These are phyloP conservation scores for Penicillium sp. DNA, from an alignment of 2,329 filamentous ascomycete genomes.

Conservation along the genomic window DNA sequence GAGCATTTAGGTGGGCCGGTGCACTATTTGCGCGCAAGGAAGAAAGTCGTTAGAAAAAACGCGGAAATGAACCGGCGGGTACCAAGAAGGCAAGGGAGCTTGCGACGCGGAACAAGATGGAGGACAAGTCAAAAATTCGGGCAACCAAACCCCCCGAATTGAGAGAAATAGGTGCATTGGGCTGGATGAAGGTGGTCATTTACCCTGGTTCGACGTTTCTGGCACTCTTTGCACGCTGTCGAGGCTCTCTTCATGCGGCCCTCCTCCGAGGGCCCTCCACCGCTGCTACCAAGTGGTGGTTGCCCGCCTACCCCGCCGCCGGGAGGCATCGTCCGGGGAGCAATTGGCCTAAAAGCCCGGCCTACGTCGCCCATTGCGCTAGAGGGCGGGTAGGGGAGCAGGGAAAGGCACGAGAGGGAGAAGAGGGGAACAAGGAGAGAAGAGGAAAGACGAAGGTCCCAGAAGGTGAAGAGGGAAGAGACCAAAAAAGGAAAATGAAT, in stretches of 20 bases:
- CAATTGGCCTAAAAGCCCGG: constrained; percentile 35
- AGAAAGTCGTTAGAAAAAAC: constrained; percentile 13
- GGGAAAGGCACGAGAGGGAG: neutral
- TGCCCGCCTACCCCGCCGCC: constrained; percentile 18
- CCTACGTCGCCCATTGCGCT: constrained; percentile 33
- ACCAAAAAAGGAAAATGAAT: neutral
- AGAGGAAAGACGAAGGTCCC: neutral
- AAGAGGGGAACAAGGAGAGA: neutral
- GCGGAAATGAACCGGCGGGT: neutral
- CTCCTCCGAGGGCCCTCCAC: constrained; percentile 30
- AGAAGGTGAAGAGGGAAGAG: constrained; percentile 1
- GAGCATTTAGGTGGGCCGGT: constrained; percentile 33
- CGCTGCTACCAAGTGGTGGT: constrained; percentile 16
- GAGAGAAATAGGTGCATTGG: neutral
- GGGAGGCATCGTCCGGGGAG: constrained; percentile 29
- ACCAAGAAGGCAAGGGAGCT: neutral
- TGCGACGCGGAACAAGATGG: neutral
- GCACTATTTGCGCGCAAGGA: constrained; percentile 28
- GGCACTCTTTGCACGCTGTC: constrained; percentile 41
- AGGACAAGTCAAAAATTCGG: neutral
- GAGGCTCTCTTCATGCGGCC: constrained; percentile 39
- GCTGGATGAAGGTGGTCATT: constrained; percentile 9
- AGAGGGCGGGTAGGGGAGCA: constrained; percentile 1
- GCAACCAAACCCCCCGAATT: neutral
- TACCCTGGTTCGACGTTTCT: constrained; percentile 43